Evolutionary conservation across 768 basidiomycete species (phyloP), one percentile per base, ranked within the genome.

Genomic region (Fibroporia radiculosa): DNA sequence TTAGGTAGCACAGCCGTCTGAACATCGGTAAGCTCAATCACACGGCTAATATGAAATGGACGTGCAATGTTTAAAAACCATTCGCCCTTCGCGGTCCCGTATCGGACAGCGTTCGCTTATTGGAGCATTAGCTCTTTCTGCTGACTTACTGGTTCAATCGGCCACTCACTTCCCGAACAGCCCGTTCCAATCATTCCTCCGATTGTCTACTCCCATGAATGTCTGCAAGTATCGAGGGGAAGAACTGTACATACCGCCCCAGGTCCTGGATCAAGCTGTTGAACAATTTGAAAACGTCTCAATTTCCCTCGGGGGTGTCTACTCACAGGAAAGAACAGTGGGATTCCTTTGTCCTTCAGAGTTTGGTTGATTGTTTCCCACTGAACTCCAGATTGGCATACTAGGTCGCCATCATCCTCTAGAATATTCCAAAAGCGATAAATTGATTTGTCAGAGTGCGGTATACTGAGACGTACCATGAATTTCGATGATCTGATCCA

Each of bases 141-240:
- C 35, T 16, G 23, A 19, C 16, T 4, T 25, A 12, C 16, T 41
- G 12, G 16, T 35, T 12, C 10, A 11, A 33, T 20, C 5, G 35
- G 11, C 18, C 59, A 65, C 67, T 60, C 66, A 75, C 90, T 91
- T 47, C 90, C 89, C 4, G 82, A 85, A 54, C 89, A 92, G 0
- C 90, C 87, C 0, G 88, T 93, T 44, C 84, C 84, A 23, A 86
- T 68, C 84, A 91, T 91, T 0, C 88, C 88, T 7, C 89, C 88
- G 27, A 91, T 78, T 0, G 85, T 91, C 1, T 88, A 12, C 85
- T 79, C 4, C 4, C 3, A 19, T 19, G 36, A 23, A n/a, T 7
- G 7, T 6, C 25, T 25, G 23, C 23, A 4, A 7, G 28, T 26
- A 11, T 40, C 3, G 25, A 40, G 4, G 24, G 11, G 25, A 4